These are phyloP conservation scores for Globisporangium camurandrum DNA, from an alignment of 352 stramenopile species.

Conservation along the genomic window DNA sequence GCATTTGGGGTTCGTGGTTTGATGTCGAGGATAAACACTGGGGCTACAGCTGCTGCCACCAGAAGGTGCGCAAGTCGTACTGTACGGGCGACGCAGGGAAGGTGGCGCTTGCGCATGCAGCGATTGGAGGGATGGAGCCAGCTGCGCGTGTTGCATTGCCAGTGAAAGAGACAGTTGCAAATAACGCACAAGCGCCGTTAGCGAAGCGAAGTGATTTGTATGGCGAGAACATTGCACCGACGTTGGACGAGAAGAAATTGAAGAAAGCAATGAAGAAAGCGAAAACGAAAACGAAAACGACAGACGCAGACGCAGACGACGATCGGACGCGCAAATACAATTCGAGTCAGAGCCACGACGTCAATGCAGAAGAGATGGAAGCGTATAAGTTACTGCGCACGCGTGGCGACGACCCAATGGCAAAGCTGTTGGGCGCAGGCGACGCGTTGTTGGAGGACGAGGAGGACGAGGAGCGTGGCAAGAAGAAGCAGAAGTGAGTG, in stretches of 20 bases:
- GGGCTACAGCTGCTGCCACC: slow-evolving; percentile 98
- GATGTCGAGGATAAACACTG: slow-evolving; percentile 90
- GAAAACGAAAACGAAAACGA: slow-evolving; percentile 47
- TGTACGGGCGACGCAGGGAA: slow-evolving; percentile 93
- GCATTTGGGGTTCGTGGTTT: slow-evolving; percentile 98
- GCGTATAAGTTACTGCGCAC: slow-evolving; percentile 91
- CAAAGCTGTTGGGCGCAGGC: slow-evolving; percentile 75
- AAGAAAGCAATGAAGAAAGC: slow-evolving; percentile 79
- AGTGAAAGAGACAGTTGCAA: too few relatives aligned
- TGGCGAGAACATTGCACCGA: slow-evolving; percentile 76
- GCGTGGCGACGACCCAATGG: slow-evolving; percentile 90
- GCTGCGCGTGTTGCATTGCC: slow-evolving; percentile 48
- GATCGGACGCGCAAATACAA: slow-evolving; percentile 94
- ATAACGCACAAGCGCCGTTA: slow-evolving; percentile 21
- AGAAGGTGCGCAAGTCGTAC: slow-evolving; percentile 92
- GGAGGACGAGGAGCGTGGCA: neutral
- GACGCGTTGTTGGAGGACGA: slow-evolving; percentile 31
- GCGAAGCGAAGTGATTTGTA: slow-evolving; percentile 83
- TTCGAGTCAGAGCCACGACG: slow-evolving; percentile 84
- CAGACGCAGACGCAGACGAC: slow-evolving; percentile 23
- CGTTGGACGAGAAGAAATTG: slow-evolving; percentile 78
- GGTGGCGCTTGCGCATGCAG: slow-evolving; percentile 78
- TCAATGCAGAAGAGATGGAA: slow-evolving; percentile 95
- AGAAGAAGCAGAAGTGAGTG: neutral
- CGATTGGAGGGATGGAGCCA: slow-evolving; percentile 49